A percentile compares a stretch with the other conserved stretches of the same genome.
Conservation (phyloP, 1,284 basidiomycete genomes). For the Pholiota adiposa region DNA sequence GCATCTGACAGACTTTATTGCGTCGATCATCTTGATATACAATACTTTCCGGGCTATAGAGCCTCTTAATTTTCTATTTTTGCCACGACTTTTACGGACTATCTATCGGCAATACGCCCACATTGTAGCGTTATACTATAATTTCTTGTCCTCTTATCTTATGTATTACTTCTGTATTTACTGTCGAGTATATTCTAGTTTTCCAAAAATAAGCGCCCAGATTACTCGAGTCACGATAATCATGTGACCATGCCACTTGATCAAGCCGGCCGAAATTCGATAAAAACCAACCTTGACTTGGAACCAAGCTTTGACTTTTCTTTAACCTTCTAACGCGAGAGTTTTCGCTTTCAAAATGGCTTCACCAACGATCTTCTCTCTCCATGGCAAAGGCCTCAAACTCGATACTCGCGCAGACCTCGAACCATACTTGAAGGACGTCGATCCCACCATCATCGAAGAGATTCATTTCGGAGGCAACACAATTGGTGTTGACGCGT, state of each 20-base stretch:
- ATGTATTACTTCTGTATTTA: neutral
- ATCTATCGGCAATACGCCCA: neutral
- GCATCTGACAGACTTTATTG: slow-evolving; percentile 22
- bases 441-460: slow-evolving; percentile 73
- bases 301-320: neutral
- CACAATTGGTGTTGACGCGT: slow-evolving; percentile 94
- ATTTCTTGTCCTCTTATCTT: neutral
- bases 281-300: neutral
- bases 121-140: neutral
- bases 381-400: slow-evolving; percentile 81
- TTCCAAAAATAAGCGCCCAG: neutral
- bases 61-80: neutral
- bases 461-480: slow-evolving; percentile 96
- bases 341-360: slow-evolving; percentile 4
- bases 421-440: slow-evolving; percentile 72
- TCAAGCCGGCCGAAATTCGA: slow-evolving; percentile 4
- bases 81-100: neutral
- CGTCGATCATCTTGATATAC: slow-evolving; percentile 25
- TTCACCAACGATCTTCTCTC: slow-evolving; percentile 45
- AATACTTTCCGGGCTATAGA: slow-evolving; percentile 17
- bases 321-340: neutral
- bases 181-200: neutral
- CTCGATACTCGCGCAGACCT: slow-evolving; percentile 84
- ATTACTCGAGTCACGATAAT: neutral
- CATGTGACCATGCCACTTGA: slow-evolving; percentile 10